Conservation (phyloP, 768 basidiomycete species). For the Boletellus ananiceps region DNA sequence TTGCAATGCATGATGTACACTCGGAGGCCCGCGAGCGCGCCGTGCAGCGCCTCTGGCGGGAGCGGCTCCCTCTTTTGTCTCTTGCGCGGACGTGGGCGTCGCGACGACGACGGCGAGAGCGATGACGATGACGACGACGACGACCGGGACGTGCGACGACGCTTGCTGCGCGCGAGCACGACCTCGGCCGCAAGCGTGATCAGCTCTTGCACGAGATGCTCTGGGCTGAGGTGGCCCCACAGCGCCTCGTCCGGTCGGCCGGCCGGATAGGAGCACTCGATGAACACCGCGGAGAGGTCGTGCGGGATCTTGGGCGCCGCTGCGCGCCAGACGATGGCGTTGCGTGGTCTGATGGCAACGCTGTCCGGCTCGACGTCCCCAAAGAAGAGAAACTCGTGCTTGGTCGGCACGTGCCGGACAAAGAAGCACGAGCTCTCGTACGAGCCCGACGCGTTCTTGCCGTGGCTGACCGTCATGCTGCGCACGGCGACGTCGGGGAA, state of each 20-base stretch:
- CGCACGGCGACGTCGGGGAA: conserved; percentile 56
- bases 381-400: conserved; percentile 83
- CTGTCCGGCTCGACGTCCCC: conserved; percentile 91
- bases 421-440: conserved; percentile 88
- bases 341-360: conserved; percentile 56
- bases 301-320: conserved; percentile 76
- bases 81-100: conserved; percentile 28
- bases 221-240: conserved; percentile 85
- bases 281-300: conserved; percentile 74
- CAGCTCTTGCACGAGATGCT: conserved; percentile 75
- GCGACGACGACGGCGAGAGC: neutral
- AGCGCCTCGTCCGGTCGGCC: conserved; percentile 63
- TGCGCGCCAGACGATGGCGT: conserved; percentile 69
- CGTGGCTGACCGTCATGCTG: conserved; percentile 70
- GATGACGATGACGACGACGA: neutral
- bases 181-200: conserved; percentile 65
- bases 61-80: conserved; percentile 36
- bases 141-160: neutral
- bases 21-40: conserved; percentile 52
- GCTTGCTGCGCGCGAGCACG: conserved; percentile 35
- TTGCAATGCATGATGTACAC: conserved; percentile 91
- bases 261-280: conserved; percentile 89
- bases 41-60: conserved; percentile 42
- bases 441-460: conserved; percentile 46
- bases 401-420: conserved; percentile 58